A percentile compares a stretch with the other conserved stretches of the same genome.
Conservation (phyloP, 2,329 filamentous ascomycete species). For the Penicillium expansum region DNA sequence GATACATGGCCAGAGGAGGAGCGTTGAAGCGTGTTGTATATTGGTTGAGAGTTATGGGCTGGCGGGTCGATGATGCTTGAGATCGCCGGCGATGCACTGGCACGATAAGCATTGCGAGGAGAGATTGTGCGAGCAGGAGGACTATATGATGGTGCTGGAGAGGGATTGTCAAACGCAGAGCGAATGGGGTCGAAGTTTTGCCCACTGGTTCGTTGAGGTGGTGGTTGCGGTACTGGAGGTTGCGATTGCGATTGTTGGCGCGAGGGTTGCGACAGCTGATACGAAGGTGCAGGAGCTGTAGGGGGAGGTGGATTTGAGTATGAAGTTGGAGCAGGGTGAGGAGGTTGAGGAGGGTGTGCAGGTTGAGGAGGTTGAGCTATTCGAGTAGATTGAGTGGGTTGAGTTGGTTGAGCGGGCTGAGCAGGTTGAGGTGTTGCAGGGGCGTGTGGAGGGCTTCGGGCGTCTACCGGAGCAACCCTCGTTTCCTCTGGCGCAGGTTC, state of each 20-base stretch:
- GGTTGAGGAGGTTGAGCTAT: neutral
- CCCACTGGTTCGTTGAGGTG: constrained; percentile 61
- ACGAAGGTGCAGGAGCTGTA: constrained; percentile 48
- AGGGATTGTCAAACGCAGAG: constrained; percentile 56
- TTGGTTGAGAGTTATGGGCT: constrained; percentile 31
- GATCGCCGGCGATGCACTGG: constrained; percentile 89
- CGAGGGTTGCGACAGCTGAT: constrained; percentile 48
- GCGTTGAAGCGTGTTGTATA: constrained; percentile 30
- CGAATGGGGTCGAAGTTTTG: constrained; percentile 89
- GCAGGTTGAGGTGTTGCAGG: constrained; percentile 8
- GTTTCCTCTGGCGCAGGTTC: constrained; percentile 30
- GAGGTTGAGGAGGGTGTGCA: neutral
- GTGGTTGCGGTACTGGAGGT: constrained; percentile 46
- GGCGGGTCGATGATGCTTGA: constrained; percentile 79
- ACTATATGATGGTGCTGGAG: constrained; percentile 42
- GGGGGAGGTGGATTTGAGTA: constrained; percentile 43
- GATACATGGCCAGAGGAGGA: constrained; percentile 29
- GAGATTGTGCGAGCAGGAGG: constrained; percentile 49
- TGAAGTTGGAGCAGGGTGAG: constrained; percentile 12
- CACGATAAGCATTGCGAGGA: constrained; percentile 56
- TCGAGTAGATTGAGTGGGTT: constrained; percentile 3
- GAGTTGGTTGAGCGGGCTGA: constrained; percentile 4
- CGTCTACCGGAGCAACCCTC: constrained; percentile 9
- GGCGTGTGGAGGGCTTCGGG: constrained; percentile 11
- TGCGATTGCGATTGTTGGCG: constrained; percentile 46